phyloP scores from a whole-genome alignment of 148 eudicot species.

The Chenopodium suecicum region DNA sequence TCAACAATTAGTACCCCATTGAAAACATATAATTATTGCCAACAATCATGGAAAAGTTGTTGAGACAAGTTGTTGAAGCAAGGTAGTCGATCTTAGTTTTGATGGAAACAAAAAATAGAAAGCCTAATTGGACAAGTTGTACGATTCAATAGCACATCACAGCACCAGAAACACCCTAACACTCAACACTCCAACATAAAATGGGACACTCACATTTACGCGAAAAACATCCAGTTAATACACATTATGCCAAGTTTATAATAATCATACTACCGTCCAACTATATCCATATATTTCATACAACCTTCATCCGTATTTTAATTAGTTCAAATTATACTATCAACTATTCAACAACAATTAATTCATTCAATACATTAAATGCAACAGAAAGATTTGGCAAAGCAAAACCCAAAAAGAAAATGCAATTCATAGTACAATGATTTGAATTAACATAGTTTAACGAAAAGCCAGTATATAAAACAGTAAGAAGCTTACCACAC shows the following conservation, averaged over 20 bases:
- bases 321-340: not conserved
- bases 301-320: not conserved
- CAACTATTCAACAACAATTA: not conserved
- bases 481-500: slow-evolving; percentile 61
- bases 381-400: not conserved
- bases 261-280: not conserved
- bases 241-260: not conserved
- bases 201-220: not conserved
- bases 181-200: not conserved
- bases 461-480: not conserved
- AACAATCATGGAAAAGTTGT: not conserved
- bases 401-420: not conserved
- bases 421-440: not conserved
- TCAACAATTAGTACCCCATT: not conserved
- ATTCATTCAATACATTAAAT: too few relatives aligned
- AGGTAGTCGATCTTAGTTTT: not conserved
- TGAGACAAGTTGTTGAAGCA: not conserved
- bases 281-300: not conserved
- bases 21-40: not conserved
- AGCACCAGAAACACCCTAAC: not conserved
- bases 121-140: not conserved
- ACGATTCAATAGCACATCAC: not conserved
- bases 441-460: not conserved
- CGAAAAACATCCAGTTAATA: not conserved
- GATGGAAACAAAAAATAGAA: not conserved